Evolutionary conservation across 2,329 filamentous ascomycete species (phyloP).

Genomic region (Fusarium lateritium): DNA sequence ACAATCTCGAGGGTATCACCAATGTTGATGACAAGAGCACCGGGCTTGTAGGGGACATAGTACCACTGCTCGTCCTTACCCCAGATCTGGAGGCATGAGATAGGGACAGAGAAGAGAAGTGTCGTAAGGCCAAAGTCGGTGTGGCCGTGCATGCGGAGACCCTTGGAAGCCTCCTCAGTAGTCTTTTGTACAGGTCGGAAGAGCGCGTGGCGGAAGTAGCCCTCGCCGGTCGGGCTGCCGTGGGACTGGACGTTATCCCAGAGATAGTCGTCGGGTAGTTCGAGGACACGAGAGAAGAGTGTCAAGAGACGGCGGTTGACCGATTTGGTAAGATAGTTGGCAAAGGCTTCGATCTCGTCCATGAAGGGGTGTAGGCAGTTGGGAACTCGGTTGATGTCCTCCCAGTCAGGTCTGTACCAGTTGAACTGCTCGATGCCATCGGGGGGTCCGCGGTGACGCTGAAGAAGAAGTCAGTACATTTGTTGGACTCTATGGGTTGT

Average conservation of each 20-base stretch:
- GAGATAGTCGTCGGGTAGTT: constrained; percentile 41
- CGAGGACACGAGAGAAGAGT: constrained; percentile 41
- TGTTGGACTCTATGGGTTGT: accelerated
- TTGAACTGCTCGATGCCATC: constrained; percentile 70
- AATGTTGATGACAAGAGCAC: constrained; percentile 42
- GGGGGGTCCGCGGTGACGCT: constrained; percentile 58
- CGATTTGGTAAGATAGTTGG: constrained; percentile 38
- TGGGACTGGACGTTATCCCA: constrained; percentile 44
- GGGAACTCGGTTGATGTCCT: constrained; percentile 59
- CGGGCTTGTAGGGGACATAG: constrained; percentile 41
- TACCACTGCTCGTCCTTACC: constrained; percentile 42
- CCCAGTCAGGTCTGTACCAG: constrained; percentile 64
- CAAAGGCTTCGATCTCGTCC: constrained; percentile 41
- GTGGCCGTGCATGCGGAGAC: constrained; percentile 41
- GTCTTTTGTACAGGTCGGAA: constrained; percentile 39
- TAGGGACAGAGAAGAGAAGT: constrained; percentile 35
- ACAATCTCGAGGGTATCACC: constrained; percentile 42
- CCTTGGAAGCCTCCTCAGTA: constrained; percentile 38
- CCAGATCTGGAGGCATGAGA: constrained; percentile 44
- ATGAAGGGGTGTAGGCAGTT: constrained; percentile 58
- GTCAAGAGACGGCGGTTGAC: constrained; percentile 43
- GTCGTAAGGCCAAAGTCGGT: constrained; percentile 41
- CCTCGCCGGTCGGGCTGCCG: constrained; percentile 41
- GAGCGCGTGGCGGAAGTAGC: constrained; percentile 41
- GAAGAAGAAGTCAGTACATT: constrained; percentile 1